Percentiles rank a stretch among this genome's conserved stretches.
Conservation (phyloP, 75 land plant genomes). For the Selaginella moellendorffii region DNA sequence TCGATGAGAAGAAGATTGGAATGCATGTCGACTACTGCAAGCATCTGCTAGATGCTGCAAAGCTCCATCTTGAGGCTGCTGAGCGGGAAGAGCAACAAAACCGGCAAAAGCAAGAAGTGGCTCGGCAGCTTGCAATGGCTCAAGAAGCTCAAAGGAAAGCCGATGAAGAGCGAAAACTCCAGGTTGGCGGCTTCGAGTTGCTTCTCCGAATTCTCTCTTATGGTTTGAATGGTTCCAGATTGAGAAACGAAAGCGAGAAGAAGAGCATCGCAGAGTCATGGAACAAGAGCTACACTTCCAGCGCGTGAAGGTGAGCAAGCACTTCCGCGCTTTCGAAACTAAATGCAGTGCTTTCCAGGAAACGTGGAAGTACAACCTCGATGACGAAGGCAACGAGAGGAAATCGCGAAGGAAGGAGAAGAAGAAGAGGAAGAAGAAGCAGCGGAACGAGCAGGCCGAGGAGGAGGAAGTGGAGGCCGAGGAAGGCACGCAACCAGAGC, state of each 20-base stretch:
- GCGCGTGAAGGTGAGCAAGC: slow-evolving; percentile 76
- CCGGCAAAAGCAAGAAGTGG: slow-evolving; percentile 57
- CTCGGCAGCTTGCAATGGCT: slow-evolving; percentile 65
- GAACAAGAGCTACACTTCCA: slow-evolving; percentile 62
- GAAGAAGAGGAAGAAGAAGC: slow-evolving; percentile 53
- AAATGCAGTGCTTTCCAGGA: slow-evolving; percentile 29
- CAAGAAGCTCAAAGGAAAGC: slow-evolving; percentile 87
- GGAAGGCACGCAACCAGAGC: slow-evolving; percentile 15
- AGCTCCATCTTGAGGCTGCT: slow-evolving; percentile 78
- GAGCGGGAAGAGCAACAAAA: slow-evolving; percentile 80
- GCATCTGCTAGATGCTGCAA: slow-evolving; percentile 86
- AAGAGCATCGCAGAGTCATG: slow-evolving; percentile 45
- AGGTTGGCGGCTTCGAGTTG: slow-evolving; percentile 25
- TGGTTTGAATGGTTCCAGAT: slow-evolving; percentile 33
- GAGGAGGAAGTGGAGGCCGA: slow-evolving; percentile 10
- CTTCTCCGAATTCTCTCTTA: neutral
- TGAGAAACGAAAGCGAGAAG: slow-evolving; percentile 76
- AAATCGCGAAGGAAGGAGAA: slow-evolving; percentile 67
- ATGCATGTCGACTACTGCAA: slow-evolving; percentile 91
- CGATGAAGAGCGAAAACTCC: slow-evolving; percentile 75
- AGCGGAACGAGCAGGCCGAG: slow-evolving; percentile 18
- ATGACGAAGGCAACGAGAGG: slow-evolving; percentile 46
- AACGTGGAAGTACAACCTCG: slow-evolving; percentile 50
- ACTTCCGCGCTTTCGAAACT: too few species aligned
- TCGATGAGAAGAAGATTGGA: slow-evolving; percentile 88